These are phyloP conservation scores for Neurospora intermedia DNA, from an alignment of 495 filamentous ascomycete species.

Conservation along the genomic window DNA sequence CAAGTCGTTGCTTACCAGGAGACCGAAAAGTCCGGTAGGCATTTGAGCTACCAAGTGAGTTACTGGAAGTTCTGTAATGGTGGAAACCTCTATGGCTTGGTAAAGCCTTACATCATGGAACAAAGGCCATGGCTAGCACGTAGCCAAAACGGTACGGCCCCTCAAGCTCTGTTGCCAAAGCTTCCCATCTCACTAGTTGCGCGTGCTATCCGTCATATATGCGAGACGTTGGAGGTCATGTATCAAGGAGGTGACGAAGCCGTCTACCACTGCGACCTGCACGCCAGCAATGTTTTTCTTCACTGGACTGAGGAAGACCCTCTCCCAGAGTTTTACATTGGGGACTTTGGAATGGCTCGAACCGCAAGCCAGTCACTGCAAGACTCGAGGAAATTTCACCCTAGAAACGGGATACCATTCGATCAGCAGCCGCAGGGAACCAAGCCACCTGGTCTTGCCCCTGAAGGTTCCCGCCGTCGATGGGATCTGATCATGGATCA, in stretches of 20 bases:
- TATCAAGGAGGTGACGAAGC: slow-evolving; percentile 2
- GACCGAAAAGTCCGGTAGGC: background rate
- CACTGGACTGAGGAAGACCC: background rate
- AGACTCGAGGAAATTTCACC: background rate
- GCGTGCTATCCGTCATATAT: background rate
- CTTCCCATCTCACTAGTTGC: slow-evolving; percentile 4
- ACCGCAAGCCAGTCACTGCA: background rate
- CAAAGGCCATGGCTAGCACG: background rate
- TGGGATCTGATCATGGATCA: background rate
- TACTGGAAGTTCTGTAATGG: slow-evolving; percentile 8
- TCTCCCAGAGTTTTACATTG: slow-evolving; percentile 2
- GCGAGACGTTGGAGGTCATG: slow-evolving; percentile 9
- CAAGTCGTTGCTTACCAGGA: background rate
- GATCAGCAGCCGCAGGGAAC: background rate
- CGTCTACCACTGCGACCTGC: slow-evolving; percentile 8
- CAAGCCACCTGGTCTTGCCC: background rate
- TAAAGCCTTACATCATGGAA: background rate
- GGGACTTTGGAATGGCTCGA: slow-evolving; percentile 4
- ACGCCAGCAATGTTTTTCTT: slow-evolving; percentile 1
- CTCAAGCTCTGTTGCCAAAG: background rate
- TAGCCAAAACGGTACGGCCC: background rate
- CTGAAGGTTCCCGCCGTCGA: background rate
- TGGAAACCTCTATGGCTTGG: background rate
- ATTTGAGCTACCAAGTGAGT: background rate
- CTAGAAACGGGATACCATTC: background rate